Conservation (phyloP, 2,329 filamentous ascomycete species). For the Tolypocladium sp. region DNA sequence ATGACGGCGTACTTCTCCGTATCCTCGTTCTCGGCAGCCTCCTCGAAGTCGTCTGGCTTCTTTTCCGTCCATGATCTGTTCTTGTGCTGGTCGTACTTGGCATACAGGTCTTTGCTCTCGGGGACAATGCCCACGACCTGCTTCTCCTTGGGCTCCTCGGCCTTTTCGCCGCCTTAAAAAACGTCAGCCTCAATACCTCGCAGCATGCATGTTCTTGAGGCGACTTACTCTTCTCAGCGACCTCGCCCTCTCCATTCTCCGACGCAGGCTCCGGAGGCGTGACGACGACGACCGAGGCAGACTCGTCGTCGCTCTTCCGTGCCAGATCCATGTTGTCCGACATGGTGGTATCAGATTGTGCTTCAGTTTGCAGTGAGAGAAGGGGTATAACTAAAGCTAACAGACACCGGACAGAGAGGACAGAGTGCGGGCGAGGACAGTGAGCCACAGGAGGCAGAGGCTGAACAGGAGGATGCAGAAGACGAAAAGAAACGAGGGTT, state of each 20-base stretch:
- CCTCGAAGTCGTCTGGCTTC: conserved; percentile 42
- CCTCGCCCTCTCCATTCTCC: not conserved
- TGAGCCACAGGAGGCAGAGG: not conserved
- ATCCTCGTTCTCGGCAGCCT: conserved; percentile 50
- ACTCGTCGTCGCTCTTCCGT: conserved; percentile 1
- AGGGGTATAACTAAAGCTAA: not conserved
- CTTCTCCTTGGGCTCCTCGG: conserved; percentile 8
- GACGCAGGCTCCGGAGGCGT: not conserved
- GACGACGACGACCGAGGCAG: conserved; percentile 3
- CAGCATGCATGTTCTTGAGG: not conserved
- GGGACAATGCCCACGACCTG: conserved; percentile 25
- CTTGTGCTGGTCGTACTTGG: conserved; percentile 36
- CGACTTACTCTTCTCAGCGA: not conserved
- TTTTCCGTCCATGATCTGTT: conserved; percentile 46
- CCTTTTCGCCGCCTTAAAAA: not conserved
- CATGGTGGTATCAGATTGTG: not conserved
- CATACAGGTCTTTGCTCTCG: conserved; percentile 32
- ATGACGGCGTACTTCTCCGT: conserved; percentile 53
- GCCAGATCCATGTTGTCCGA: not conserved
- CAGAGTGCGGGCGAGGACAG: not conserved
- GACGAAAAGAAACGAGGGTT: not conserved
- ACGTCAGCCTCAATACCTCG: not conserved
- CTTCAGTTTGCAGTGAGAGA: too few relatives aligned
- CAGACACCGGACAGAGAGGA: too few relatives aligned
- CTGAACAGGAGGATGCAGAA: not conserved